These are phyloP conservation scores for Silene vulgaris DNA, from an alignment of 179 eudicot species.

Conservation along the genomic window DNA sequence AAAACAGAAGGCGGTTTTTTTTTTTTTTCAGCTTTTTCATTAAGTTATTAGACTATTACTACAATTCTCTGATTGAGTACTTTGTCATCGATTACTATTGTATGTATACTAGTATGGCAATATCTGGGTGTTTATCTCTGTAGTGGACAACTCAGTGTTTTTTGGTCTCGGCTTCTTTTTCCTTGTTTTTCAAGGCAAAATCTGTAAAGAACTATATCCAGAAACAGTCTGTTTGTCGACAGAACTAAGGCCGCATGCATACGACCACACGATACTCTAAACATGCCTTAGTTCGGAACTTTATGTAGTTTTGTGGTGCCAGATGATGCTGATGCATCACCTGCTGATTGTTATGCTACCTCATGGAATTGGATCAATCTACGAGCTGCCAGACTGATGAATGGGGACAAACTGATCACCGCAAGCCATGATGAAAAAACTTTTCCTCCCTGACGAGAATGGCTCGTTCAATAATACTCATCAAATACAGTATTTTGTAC, in stretches of 20 bases:
- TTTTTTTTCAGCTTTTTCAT: background rate
- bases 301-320: no score
- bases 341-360: no score
- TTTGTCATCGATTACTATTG: background rate
- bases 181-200: background rate
- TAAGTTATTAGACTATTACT: background rate
- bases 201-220: background rate
- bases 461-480: no score
- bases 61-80: background rate
- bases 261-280: no score
- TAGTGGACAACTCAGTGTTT: background rate
- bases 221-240: background rate
- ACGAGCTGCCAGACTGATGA: no score
- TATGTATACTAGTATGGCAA: background rate
- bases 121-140: background rate
- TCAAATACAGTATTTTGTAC: background rate
- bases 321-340: no score
- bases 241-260: no score
- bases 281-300: no score
- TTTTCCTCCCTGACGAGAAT: background rate
- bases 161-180: background rate
- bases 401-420: background rate
- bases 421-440: background rate
- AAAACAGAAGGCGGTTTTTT: background rate
- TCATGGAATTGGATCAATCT: no score